phyloP scores from a whole-genome alignment of 306 rosid species.

The Abrus precatorius region DNA sequence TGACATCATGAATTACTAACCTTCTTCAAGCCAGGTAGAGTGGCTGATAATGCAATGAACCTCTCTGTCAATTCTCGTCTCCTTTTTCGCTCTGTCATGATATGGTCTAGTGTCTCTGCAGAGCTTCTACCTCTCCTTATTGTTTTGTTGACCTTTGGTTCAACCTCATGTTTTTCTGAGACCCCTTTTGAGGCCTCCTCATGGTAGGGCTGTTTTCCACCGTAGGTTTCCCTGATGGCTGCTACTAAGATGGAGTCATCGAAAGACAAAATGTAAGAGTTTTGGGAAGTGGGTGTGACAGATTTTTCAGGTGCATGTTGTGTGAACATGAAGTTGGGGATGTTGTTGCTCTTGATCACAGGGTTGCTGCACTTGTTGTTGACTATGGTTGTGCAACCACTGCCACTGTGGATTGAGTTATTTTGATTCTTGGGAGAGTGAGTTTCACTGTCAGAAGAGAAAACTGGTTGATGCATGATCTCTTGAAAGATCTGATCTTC shows the following conservation, averaged over 20 bases:
- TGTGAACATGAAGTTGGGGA: slow-evolving; percentile 8
- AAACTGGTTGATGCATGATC: slow-evolving; percentile 42
- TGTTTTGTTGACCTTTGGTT: slow-evolving; percentile 30
- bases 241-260: slow-evolving; percentile 32
- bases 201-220: slow-evolving; percentile 26
- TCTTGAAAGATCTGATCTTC: slow-evolving; percentile 37
- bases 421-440: slow-evolving; percentile 30
- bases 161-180: neutral
- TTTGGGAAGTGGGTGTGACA: neutral
- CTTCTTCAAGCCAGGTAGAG: slow-evolving; percentile 53
- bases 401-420: neutral
- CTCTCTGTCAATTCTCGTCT: slow-evolving; percentile 48
- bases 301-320: slow-evolving; percentile 31
- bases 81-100: slow-evolving; percentile 50
- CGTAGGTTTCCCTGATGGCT: neutral
- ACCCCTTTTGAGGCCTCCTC: slow-evolving; percentile 14
- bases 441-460: slow-evolving; percentile 39
- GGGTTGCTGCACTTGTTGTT: neutral
- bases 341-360: slow-evolving; percentile 11
- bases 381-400: neutral
- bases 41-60: slow-evolving; percentile 51
- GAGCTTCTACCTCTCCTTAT: slow-evolving; percentile 41
- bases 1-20: neutral
- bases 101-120: slow-evolving; percentile 39
- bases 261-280: slow-evolving; percentile 40